Conservation (phyloP, 108 stramenopile genomes). For the Licmophora abbreviata region DNA sequence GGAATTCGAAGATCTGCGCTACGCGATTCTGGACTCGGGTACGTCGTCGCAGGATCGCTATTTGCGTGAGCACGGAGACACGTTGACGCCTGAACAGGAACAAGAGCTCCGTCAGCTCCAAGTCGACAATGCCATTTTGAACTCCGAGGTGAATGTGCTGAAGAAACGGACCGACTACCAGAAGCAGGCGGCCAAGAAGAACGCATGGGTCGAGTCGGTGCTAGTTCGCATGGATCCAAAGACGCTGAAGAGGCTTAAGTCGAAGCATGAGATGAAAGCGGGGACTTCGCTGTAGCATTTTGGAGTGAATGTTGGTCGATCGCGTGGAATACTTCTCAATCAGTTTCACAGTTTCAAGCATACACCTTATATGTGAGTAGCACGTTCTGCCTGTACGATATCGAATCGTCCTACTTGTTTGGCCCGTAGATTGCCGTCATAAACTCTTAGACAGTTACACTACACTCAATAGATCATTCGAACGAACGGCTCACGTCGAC, state of each 20-base stretch:
- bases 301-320: too few relatives aligned
- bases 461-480: too few relatives aligned
- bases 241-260: conserved; percentile 20
- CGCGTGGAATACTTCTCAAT: too few relatives aligned
- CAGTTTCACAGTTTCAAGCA: too few relatives aligned
- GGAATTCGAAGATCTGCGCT: not conserved
- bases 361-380: too few relatives aligned
- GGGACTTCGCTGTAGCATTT: conserved; percentile 11
- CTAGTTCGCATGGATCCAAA: conserved; percentile 16
- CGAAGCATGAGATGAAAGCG: conserved; percentile 14
- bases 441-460: too few relatives aligned
- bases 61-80: too few relatives aligned
- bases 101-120: conserved; percentile 29
- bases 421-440: too few relatives aligned
- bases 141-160: conserved; percentile 25
- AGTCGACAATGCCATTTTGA: conserved; percentile 34
- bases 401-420: too few relatives aligned
- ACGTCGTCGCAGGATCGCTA: too few relatives aligned
- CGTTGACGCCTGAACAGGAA: conserved; percentile 8
- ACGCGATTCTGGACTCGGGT: not conserved
- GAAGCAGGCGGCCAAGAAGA: conserved; percentile 14
- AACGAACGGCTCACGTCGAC: too few relatives aligned
- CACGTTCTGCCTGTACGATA: too few relatives aligned
- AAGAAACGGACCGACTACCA: conserved; percentile 19
- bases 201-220: conserved; percentile 35